Percentiles rank a stretch among this genome's conserved stretches.
phyloP scores from a whole-genome alignment of 768 basidiomycete species.

The Tylopilus sp. region DNA sequence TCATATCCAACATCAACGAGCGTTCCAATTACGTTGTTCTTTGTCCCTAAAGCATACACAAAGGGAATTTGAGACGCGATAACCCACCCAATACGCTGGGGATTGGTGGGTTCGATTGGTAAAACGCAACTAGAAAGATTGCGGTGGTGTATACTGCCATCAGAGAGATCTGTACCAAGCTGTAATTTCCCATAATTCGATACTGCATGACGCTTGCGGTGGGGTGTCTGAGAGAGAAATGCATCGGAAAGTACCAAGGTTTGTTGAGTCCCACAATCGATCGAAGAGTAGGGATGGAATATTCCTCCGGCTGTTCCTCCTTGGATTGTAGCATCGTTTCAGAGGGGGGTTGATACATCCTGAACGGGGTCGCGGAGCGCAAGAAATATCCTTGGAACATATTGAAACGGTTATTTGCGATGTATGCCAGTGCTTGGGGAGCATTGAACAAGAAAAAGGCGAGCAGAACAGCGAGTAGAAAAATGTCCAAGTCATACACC shows the following conservation, averaged over 20 bases:
- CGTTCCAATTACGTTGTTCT: constrained; percentile 62
- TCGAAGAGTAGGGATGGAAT: constrained; percentile 1
- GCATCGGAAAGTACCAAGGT: constrained; percentile 33
- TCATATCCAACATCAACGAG: constrained; percentile 65
- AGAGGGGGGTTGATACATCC: background rate
- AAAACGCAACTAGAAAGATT: constrained; percentile 48
- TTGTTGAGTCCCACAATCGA: background rate
- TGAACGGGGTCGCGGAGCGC: constrained; percentile 15
- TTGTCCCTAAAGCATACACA: constrained; percentile 59
- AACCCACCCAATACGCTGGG: constrained; percentile 50
- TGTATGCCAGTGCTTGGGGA: constrained; percentile 47
- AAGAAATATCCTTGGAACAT: constrained; percentile 50
- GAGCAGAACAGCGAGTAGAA: constrained; percentile 40
- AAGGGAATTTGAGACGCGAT: constrained; percentile 60
- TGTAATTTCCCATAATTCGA: constrained; percentile 46
- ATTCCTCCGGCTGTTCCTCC: background rate
- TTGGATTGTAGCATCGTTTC: background rate
- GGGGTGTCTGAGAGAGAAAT: constrained; percentile 42
- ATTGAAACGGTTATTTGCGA: constrained; percentile 44
- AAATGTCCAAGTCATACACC: constrained; percentile 39
- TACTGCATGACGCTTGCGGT: constrained; percentile 40
- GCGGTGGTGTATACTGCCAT: constrained; percentile 45
- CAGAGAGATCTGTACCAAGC: constrained; percentile 45
- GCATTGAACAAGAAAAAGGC: constrained; percentile 40
- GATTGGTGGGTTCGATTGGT: constrained; percentile 45